phyloP scores from a whole-genome alignment of 257 asterid species.

The Lavandula angustifolia region DNA sequence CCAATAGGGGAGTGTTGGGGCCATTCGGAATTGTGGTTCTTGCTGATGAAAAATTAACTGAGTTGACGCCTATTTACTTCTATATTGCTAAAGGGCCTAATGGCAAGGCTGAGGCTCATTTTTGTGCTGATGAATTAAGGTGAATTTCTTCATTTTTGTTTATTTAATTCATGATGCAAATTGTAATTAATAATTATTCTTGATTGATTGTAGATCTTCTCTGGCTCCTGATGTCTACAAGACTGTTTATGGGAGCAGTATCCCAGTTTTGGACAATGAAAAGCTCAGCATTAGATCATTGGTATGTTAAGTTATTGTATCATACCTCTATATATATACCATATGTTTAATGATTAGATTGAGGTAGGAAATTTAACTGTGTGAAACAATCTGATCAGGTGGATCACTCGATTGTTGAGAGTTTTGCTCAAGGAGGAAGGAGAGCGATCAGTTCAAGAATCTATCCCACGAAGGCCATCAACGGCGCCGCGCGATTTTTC shows the following conservation, averaged over 20 bases:
- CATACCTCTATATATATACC: no score
- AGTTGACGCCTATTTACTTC: slow-evolving; percentile 69
- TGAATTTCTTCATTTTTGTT: background rate
- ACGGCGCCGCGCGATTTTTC: slow-evolving; percentile 57
- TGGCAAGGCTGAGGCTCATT: slow-evolving; percentile 51
- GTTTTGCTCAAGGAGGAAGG: slow-evolving; percentile 91
- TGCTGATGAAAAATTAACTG: slow-evolving; percentile 51
- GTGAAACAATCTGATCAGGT: slow-evolving; percentile 43
- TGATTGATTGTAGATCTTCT: slow-evolving; percentile 52
- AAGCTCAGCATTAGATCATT: slow-evolving; percentile 53
- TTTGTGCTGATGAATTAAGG: slow-evolving; percentile 70
- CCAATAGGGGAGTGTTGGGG: slow-evolving; percentile 58
- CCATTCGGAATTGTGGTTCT: slow-evolving; percentile 72
- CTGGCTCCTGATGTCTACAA: slow-evolving; percentile 62
- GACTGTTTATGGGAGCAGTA: slow-evolving; percentile 61
- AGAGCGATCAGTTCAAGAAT: slow-evolving; percentile 70
- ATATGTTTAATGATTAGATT: no score
- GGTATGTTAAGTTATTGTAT: slow-evolving; percentile 47
- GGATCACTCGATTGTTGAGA: slow-evolving; percentile 87
- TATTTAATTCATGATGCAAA: no score
- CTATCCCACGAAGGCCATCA: slow-evolving; percentile 73
- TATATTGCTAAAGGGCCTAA: slow-evolving; percentile 52
- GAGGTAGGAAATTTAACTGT: no score
- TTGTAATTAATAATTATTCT: no score
- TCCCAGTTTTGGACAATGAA: slow-evolving; percentile 66